Evolutionary conservation across 1,284 basidiomycete genomes (phyloP).

Genomic region (Malassezia sp.): DNA sequence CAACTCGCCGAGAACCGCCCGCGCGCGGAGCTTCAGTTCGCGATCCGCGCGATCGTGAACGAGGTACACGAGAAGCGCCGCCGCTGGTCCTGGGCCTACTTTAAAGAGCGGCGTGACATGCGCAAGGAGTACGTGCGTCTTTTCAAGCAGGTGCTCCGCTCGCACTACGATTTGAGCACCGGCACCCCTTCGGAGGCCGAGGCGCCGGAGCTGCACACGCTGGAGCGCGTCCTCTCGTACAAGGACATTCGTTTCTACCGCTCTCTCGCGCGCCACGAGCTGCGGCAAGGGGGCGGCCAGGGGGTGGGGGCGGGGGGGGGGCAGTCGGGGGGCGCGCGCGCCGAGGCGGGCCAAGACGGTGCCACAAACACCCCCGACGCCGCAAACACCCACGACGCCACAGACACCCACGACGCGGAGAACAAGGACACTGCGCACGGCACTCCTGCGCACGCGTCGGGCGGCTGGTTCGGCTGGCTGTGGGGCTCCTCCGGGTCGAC

Average conservation of each 20-base stretch:
- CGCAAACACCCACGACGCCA: no score
- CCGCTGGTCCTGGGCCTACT: conserved; percentile 87
- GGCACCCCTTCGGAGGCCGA: conserved; percentile 22
- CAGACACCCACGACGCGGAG: background rate
- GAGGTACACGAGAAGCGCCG: conserved; percentile 73
- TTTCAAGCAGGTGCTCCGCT: conserved; percentile 59
- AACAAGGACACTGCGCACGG: conserved; percentile 49
- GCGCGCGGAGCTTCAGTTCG: conserved; percentile 67
- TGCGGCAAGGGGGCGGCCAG: conserved; percentile 63
- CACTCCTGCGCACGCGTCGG: conserved; percentile 49
- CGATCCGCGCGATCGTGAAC: conserved; percentile 66
- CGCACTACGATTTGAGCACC: background rate
- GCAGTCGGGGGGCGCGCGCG: no score
- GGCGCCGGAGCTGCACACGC: conserved; percentile 50
- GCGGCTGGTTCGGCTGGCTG: conserved; percentile 44
- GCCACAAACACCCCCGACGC: no score
- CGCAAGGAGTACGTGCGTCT: conserved; percentile 69
- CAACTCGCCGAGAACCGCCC: conserved; percentile 60
- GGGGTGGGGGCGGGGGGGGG: background rate
- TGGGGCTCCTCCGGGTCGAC: conserved; percentile 26
- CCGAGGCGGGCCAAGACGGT: no score
- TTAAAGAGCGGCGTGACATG: conserved; percentile 77
- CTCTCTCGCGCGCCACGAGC: conserved; percentile 78
- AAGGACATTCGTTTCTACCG: conserved; percentile 97
- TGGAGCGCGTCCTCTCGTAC: conserved; percentile 77